Percentiles rank a stretch among this genome's conserved stretches.
phyloP scores from a whole-genome alignment of 2,329 filamentous ascomycete species.

The Tolypocladium endophyticum region DNA sequence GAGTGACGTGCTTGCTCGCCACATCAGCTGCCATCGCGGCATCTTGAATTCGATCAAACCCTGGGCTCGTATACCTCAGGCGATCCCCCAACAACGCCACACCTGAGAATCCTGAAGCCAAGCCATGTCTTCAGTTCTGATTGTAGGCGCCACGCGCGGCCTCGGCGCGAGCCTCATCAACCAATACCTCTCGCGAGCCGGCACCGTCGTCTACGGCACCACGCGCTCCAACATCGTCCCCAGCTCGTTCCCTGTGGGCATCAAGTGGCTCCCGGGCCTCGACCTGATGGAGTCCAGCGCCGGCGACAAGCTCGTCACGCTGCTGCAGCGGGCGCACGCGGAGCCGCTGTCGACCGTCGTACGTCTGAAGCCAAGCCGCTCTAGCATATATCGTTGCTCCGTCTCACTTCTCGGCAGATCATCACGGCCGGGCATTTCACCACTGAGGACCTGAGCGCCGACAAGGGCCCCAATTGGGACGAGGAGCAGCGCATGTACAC shows the following conservation, averaged over 20 bases:
- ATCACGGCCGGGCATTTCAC: slow-evolving; percentile 61
- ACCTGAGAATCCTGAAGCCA: neutral
- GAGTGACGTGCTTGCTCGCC: neutral
- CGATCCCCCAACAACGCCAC: neutral
- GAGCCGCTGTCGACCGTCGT: slow-evolving; percentile 34
- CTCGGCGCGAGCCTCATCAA: slow-evolving; percentile 52
- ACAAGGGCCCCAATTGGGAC: slow-evolving; percentile 50
- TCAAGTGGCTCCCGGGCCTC: slow-evolving; percentile 48
- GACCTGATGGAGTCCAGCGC: slow-evolving; percentile 41
- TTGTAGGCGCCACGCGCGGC: slow-evolving; percentile 59
- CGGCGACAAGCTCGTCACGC: slow-evolving; percentile 34
- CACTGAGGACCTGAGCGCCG: slow-evolving; percentile 48
- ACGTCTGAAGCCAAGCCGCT: slow-evolving; percentile 5
- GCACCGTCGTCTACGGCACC: slow-evolving; percentile 48
- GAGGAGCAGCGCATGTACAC: slow-evolving; percentile 63
- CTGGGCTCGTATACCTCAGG: too few species aligned
- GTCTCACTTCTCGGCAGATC: slow-evolving; percentile 28
- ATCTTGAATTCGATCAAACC: neutral
- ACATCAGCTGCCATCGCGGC: neutral
- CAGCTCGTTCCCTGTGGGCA: slow-evolving; percentile 25
- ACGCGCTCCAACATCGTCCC: slow-evolving; percentile 37
- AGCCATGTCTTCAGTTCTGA: slow-evolving; percentile 40
- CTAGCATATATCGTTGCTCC: neutral
- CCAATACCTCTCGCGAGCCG: slow-evolving; percentile 38
- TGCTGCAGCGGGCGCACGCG: slow-evolving; percentile 20